These are phyloP conservation scores for Fusarium armeniacum DNA, from an alignment of 2,329 filamentous ascomycete genomes.

Conservation along the genomic window DNA sequence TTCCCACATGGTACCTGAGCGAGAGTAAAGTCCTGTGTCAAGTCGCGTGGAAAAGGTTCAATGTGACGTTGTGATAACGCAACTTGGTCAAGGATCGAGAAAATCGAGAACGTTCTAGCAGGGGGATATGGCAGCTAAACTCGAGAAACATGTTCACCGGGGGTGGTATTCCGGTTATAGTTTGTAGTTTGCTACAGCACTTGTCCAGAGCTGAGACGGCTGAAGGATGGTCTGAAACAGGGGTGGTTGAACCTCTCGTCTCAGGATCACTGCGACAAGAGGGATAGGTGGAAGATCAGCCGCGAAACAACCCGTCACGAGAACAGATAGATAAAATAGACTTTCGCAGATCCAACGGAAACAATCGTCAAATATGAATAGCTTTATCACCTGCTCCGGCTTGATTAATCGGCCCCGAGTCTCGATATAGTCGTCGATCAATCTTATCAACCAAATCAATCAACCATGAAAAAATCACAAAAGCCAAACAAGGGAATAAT, in stretches of 20 bases:
- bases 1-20: conserved; percentile 7
- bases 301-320: conserved; percentile 8
- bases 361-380: not conserved
- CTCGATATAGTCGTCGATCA: not conserved
- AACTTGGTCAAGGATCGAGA: not conserved
- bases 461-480: not conserved
- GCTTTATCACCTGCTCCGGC: not conserved
- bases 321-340: conserved; percentile 6
- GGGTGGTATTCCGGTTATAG: conserved; percentile 18
- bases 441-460: not conserved
- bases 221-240: conserved; percentile 47
- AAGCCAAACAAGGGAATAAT: too few relatives aligned
- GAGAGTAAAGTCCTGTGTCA: conserved; percentile 29
- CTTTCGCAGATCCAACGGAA: not conserved
- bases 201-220: conserved; percentile 43
- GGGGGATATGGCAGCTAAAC: conserved; percentile 13
- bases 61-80: conserved; percentile 25
- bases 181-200: conserved; percentile 25
- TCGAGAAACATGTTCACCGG: conserved; percentile 20
- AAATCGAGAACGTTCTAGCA: conserved; percentile 33
- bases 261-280: conserved; percentile 18
- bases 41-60: conserved; percentile 16
- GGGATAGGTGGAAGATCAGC: conserved; percentile 3
- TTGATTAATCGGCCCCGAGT: conserved; percentile 1
- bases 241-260: conserved; percentile 30